A percentile compares a stretch with the other conserved stretches of the same genome.
Evolutionary conservation across 73 alveolate genomes (phyloP).

Genomic region (Stentor roeselii): DNA sequence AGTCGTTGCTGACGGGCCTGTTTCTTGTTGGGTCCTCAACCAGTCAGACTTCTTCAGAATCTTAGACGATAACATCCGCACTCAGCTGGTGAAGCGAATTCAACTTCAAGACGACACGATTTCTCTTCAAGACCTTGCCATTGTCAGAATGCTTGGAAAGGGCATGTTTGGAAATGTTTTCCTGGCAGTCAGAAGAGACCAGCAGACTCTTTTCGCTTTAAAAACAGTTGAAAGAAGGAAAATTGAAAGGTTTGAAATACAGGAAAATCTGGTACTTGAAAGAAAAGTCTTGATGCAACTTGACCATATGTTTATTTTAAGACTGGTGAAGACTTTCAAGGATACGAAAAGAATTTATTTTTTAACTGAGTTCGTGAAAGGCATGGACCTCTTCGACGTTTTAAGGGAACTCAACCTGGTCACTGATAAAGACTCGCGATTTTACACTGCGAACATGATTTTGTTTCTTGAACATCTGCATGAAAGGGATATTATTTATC

Average conservation of each 20-base stretch:
- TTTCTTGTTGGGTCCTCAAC: slow-evolving; percentile 31
- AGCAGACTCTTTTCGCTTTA: slow-evolving; percentile 42
- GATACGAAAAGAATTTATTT: slow-evolving; percentile 47
- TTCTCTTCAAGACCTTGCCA: slow-evolving; percentile 31
- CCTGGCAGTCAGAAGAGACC: slow-evolving; percentile 37
- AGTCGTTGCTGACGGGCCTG: slow-evolving; percentile 52
- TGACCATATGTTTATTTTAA: slow-evolving; percentile 52
- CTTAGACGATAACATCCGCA: slow-evolving; percentile 53
- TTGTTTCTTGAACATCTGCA: slow-evolving; percentile 67
- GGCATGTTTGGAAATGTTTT: slow-evolving; percentile 61
- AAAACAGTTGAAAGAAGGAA: slow-evolving; percentile 42
- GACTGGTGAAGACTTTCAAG: slow-evolving; percentile 49
- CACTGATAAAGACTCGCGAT: slow-evolving; percentile 37
- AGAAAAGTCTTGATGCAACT: slow-evolving; percentile 36
- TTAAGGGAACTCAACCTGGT: slow-evolving; percentile 49
- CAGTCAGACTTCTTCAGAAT: slow-evolving; percentile 51
- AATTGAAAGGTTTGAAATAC: slow-evolving; percentile 34
- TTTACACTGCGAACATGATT: slow-evolving; percentile 38
- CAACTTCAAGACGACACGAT: slow-evolving; percentile 34
- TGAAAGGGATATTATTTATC: slow-evolving; percentile 50
- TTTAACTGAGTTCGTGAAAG: slow-evolving; percentile 46
- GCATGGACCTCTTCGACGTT: slow-evolving; percentile 57
- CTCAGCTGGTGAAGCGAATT: slow-evolving; percentile 30
- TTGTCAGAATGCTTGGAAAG: slow-evolving; percentile 38
- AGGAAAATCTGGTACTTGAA: slow-evolving; percentile 48